These are phyloP conservation scores for Dothistroma pini DNA, from an alignment of 2,329 filamentous ascomycete genomes.

Conservation along the genomic window DNA sequence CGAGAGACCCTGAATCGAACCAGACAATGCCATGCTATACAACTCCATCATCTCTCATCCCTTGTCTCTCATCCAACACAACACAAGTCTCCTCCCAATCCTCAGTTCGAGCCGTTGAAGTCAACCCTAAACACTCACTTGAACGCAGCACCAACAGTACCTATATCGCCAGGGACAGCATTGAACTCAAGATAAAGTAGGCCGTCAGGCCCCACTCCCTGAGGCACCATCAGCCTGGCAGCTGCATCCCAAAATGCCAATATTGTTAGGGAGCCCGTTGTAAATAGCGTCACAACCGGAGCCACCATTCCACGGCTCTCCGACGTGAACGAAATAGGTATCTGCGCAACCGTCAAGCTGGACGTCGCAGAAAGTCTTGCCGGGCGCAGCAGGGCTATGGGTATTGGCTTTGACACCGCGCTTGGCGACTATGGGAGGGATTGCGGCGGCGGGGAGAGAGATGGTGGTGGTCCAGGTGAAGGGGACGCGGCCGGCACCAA, in stretches of 20 bases:
- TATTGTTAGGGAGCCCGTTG: background rate
- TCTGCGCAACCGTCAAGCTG: background rate
- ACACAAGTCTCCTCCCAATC: background rate
- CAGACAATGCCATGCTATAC: background rate
- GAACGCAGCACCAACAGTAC: background rate
- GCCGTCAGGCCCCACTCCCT: background rate
- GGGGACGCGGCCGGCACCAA: background rate
- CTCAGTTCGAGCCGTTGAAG: background rate
- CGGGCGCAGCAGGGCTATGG: background rate
- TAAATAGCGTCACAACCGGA: background rate
- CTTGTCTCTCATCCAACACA: no score
- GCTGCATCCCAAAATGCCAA: background rate
- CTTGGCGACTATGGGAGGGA: background rate
- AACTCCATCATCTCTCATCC: background rate
- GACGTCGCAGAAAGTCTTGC: background rate
- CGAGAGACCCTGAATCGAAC: background rate
- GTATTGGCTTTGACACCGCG: background rate
- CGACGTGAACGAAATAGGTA: background rate
- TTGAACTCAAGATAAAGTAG: background rate
- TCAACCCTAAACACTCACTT: background rate
- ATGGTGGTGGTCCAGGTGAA: background rate
- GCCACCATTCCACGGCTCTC: background rate
- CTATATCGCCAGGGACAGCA: background rate
- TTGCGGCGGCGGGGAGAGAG: background rate
- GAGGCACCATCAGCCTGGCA: background rate